Evolutionary conservation across 768 basidiomycete species (phyloP).

Genomic region (Rhizopogon vesiculosus): DNA sequence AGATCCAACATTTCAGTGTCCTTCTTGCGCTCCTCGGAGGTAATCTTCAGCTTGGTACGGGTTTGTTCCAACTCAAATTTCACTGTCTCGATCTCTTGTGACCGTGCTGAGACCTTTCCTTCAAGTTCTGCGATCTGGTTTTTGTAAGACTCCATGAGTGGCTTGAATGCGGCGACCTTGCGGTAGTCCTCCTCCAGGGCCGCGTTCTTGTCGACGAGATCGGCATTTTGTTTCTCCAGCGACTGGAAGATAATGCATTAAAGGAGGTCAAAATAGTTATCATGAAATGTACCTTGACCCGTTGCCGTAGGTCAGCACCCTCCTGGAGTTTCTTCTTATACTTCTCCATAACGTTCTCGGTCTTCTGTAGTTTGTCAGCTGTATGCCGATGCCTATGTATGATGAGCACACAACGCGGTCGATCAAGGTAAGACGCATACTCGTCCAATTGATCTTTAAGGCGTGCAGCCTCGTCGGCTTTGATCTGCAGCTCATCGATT

Average conservation of each 20-base stretch:
- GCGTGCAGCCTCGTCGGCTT: conserved; percentile 72
- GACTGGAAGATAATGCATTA: conserved; percentile 38
- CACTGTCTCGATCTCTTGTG: conserved; percentile 68
- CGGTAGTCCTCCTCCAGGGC: conserved; percentile 90
- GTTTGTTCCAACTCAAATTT: conserved; percentile 76
- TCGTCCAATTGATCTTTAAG: conserved; percentile 96
- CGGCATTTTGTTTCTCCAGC: conserved; percentile 90
- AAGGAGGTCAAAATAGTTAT: not conserved
- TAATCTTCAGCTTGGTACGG: conserved; percentile 62
- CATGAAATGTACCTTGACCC: conserved; percentile 60
- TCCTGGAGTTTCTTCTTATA: conserved; percentile 99
- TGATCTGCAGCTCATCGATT: conserved; percentile 73
- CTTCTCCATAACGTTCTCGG: conserved; percentile 97
- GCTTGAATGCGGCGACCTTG: conserved; percentile 81
- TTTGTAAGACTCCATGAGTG: conserved; percentile 91
- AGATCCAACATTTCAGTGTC: conserved; percentile 84
- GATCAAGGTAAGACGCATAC: conserved; percentile 32
- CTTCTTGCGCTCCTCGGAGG: conserved; percentile 63
- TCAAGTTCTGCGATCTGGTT: conserved; percentile 81
- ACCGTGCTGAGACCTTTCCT: conserved; percentile 55
- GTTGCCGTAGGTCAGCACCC: conserved; percentile 82
- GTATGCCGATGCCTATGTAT: conserved; percentile 77
- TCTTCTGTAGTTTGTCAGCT: conserved; percentile 88
- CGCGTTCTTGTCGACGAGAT: conserved; percentile 87
- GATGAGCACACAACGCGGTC: not conserved